Evolutionary conservation across 1,139 yeast genomes (phyloP).

Genomic region (Suhomyces coccinellae): DNA sequence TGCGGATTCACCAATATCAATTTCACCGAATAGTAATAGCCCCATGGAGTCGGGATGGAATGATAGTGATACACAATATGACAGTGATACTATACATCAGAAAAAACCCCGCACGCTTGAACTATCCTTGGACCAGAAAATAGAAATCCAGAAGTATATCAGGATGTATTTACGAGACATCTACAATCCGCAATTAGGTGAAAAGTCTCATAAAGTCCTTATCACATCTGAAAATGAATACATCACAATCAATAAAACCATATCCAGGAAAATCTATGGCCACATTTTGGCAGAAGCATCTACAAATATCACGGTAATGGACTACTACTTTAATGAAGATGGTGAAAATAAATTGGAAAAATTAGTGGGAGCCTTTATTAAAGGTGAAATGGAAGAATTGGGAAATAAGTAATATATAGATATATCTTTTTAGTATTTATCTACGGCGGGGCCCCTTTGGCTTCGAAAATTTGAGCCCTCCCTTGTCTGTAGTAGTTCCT

Average conservation of each 20-base stretch:
- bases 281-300: conserved; percentile 19
- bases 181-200: conserved; percentile 33
- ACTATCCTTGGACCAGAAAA: conserved; percentile 47
- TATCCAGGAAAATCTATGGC: conserved; percentile 48
- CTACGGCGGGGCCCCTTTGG: conserved; percentile 60
- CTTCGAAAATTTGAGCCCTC: conserved; percentile 42
- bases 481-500: conserved; percentile 17
- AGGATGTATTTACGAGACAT: conserved; percentile 51
- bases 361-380: conserved; percentile 27
- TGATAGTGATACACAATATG: conserved; percentile 19
- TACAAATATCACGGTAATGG: conserved; percentile 14
- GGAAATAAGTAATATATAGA: not conserved
- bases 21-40: conserved; percentile 14
- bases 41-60: conserved; percentile 12
- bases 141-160: conserved; percentile 52
- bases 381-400: conserved; percentile 18
- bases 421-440: conserved; percentile 16
- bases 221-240: conserved; percentile 34
- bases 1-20: conserved; percentile 11
- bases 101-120: conserved; percentile 13
- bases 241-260: conserved; percentile 36
- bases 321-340: conserved; percentile 20
- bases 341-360: conserved; percentile 19
- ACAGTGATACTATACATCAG: conserved; percentile 10
- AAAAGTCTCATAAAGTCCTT: not conserved